Evolutionary conservation across 495 filamentous ascomycete genomes (phyloP).

Genomic region (Annulohypoxylon maeteangense): DNA sequence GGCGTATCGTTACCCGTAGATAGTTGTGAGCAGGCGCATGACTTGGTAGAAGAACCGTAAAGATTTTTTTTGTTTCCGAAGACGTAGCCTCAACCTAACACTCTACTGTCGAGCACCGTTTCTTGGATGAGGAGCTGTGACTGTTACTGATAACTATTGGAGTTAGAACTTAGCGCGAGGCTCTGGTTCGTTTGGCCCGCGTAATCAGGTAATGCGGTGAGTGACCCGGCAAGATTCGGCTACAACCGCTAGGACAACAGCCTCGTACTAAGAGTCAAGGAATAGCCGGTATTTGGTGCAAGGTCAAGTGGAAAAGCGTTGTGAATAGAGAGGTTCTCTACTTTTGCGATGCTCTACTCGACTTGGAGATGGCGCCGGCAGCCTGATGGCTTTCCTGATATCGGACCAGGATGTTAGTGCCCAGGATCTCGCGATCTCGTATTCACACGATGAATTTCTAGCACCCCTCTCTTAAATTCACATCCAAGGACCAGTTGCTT

Average conservation of each 20-base stretch:
- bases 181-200: constrained; percentile 26
- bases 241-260: constrained; percentile 6
- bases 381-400: constrained; percentile 8
- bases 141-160: constrained; percentile 1
- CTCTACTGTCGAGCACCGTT: constrained; percentile 13
- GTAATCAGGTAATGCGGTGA: background rate
- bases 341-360: constrained; percentile 24
- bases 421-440: constrained; percentile 21
- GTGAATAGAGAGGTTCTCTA: background rate
- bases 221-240: constrained; percentile 18
- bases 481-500: constrained; percentile 2
- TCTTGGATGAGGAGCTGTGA: background rate
- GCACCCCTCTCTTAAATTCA: constrained; percentile 7
- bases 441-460: constrained; percentile 18
- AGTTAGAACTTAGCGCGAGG: constrained; percentile 21
- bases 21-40: constrained; percentile 32
- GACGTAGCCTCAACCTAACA: constrained; percentile 5
- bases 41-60: constrained; percentile 16
- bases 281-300: background rate
- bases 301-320: constrained; percentile 4
- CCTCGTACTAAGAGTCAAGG: background rate
- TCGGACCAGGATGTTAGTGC: constrained; percentile 21
- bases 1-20: constrained; percentile 31
- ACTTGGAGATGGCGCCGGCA: constrained; percentile 13
- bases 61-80: background rate